phyloP scores from a whole-genome alignment of 176 grass and related monocot species.

The Juncus inflexus region DNA sequence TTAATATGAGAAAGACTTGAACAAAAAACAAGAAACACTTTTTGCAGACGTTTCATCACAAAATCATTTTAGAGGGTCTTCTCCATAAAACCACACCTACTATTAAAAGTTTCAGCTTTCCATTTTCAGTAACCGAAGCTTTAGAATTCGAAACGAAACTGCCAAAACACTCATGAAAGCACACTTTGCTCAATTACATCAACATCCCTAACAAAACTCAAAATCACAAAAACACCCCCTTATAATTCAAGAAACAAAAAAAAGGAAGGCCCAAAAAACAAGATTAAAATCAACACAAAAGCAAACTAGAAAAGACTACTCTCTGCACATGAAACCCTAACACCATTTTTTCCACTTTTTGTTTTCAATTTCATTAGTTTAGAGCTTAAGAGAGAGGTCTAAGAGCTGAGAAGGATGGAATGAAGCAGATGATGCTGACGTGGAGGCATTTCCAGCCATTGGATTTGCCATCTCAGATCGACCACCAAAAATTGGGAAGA shows the following conservation, averaged over 20 bases:
- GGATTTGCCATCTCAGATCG: slow-evolving; percentile 13
- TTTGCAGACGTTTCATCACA: not conserved
- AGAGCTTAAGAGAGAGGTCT: slow-evolving; percentile 28
- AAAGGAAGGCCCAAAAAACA: not conserved
- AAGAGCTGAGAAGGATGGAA: slow-evolving; percentile 15
- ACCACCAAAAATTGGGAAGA: slow-evolving; percentile 20
- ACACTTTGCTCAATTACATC: slow-evolving; percentile 9
- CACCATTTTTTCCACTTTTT: not conserved
- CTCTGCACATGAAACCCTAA: not conserved
- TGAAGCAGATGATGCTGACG: not conserved
- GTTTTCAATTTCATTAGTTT: not conserved
- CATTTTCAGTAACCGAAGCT: slow-evolving; percentile 20
- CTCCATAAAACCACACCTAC: not conserved
- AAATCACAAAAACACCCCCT: not conserved
- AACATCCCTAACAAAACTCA: slow-evolving; percentile 4
- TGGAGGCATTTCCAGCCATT: not conserved
- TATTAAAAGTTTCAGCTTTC: not conserved
- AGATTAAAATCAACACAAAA: slow-evolving; percentile 6
- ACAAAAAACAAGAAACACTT: not conserved
- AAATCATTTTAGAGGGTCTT: not conserved
- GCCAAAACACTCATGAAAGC: not conserved
- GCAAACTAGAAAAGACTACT: not conserved
- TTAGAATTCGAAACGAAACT: slow-evolving; percentile 11
- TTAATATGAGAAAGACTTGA: not conserved
- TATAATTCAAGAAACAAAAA: not conserved